Percentiles rank a stretch among this genome's conserved stretches.
Conservation (phyloP, 331 rosid genomes). For the Rosa hybrid region DNA sequence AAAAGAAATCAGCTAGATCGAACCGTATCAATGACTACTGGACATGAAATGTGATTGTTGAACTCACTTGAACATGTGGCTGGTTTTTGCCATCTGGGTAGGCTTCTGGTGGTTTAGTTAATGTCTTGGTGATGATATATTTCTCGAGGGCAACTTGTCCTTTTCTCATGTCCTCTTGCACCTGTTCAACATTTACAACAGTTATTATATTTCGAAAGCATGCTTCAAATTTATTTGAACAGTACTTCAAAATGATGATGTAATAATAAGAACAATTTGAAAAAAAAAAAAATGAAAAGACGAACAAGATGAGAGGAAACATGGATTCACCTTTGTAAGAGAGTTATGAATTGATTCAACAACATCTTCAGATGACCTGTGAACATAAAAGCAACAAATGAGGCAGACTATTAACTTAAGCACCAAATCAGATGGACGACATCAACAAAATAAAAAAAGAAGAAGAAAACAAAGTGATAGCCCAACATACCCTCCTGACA, state of each 20-base stretch:
- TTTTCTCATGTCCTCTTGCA: slow-evolving; percentile 89
- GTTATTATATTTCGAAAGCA: slow-evolving; percentile 18
- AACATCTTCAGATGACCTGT: slow-evolving; percentile 93
- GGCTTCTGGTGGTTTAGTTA: slow-evolving; percentile 92
- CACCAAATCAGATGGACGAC: slow-evolving; percentile 5
- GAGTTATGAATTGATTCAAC: slow-evolving; percentile 87
- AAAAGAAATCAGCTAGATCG: slow-evolving; percentile 14
- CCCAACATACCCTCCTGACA: slow-evolving; percentile 85
- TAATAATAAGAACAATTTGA: background rate
- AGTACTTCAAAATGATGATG: background rate
- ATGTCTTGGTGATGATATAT: slow-evolving; percentile 86
- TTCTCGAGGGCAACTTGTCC: slow-evolving; percentile 86
- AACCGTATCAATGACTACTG: slow-evolving; percentile 12
- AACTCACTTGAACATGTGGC: slow-evolving; percentile 93
- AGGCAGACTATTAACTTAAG: slow-evolving; percentile 21
- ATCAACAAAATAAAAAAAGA: background rate
- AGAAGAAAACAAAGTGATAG: background rate
- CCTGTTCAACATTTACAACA: slow-evolving; percentile 42
- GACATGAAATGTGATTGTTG: slow-evolving; percentile 14
- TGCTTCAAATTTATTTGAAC: background rate
- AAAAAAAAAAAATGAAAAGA: background rate
- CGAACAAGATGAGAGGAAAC: slow-evolving; percentile 19
- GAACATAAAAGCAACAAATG: slow-evolving; percentile 23
- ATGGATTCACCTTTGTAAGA: slow-evolving; percentile 66
- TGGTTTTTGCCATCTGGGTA: slow-evolving; percentile 98